Conservation (phyloP, 2,329 filamentous ascomycete genomes). For the Didymella lethalis region DNA sequence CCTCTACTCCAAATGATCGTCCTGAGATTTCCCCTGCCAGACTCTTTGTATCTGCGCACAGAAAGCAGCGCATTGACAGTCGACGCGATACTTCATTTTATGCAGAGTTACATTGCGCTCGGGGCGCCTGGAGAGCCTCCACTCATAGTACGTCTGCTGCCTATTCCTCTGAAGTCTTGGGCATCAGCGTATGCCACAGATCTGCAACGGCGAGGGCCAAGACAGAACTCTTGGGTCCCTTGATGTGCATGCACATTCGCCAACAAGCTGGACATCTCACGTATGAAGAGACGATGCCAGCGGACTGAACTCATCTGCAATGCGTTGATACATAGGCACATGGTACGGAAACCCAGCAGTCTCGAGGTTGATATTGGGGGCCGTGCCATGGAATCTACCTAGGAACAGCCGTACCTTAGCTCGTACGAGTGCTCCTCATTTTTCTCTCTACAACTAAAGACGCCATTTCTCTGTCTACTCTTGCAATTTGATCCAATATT, state of each 20-base stretch:
- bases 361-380: too few relatives aligned
- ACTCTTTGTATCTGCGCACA: background rate
- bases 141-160: background rate
- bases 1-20: too few relatives aligned
- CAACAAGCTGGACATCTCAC: background rate
- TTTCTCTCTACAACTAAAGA: too few relatives aligned
- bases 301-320: too few relatives aligned
- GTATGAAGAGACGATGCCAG: background rate
- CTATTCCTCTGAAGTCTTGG: background rate
- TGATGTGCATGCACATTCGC: background rate
- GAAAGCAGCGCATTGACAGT: background rate
- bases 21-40: background rate
- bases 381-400: too few relatives aligned
- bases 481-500: too few relatives aligned
- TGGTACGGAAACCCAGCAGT: too few relatives aligned
- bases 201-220: background rate
- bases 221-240: background rate
- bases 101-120: too few relatives aligned
- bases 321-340: too few relatives aligned
- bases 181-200: background rate
- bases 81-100: background rate
- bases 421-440: too few relatives aligned
- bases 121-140: background rate
- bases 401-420: too few relatives aligned
- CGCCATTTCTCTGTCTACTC: too few relatives aligned